Conservation (phyloP, 1,284 basidiomycete genomes). For the Trichosporon faecale region DNA sequence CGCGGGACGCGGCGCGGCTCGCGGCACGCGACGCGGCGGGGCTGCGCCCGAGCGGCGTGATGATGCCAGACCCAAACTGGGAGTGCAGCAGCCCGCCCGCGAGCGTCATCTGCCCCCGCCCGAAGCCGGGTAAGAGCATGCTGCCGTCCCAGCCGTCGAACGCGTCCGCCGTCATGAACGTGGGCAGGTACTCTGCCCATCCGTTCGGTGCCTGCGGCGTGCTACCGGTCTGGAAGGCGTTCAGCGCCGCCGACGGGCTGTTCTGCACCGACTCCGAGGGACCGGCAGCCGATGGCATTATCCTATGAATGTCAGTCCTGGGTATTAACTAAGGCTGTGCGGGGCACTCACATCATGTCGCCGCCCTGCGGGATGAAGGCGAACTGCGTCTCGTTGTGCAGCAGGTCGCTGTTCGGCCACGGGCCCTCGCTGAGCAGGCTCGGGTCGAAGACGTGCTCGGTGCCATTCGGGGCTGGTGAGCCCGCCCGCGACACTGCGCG, state of each 20-base stretch:
- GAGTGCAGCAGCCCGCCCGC: slow-evolving; percentile 49
- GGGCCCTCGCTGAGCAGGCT: slow-evolving; percentile 35
- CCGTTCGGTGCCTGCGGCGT: slow-evolving; percentile 34
- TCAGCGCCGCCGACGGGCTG: slow-evolving; percentile 34
- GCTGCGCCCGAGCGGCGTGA: slow-evolving; percentile 41
- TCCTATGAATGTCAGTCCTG: slow-evolving; percentile 23
- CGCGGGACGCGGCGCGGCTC: slow-evolving; percentile 21
- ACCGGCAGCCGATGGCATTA: slow-evolving; percentile 47
- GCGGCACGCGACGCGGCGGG: slow-evolving; percentile 24
- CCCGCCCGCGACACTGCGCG: slow-evolving; percentile 20
- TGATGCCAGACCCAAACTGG: slow-evolving; percentile 52
- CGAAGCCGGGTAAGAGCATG: slow-evolving; percentile 51
- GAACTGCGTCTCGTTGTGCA: slow-evolving; percentile 39
- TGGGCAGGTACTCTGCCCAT: slow-evolving; percentile 49
- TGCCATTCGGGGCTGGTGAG: slow-evolving; percentile 19
- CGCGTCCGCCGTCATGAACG: slow-evolving; percentile 49
- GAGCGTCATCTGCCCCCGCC: slow-evolving; percentile 48
- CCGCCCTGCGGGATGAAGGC: slow-evolving; percentile 48
- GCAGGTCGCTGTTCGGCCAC: slow-evolving; percentile 38
- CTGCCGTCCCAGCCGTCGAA: slow-evolving; percentile 51
- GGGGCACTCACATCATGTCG: slow-evolving; percentile 46
- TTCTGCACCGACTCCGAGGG: slow-evolving; percentile 41
- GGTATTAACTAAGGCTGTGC: background rate
- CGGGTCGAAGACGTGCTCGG: slow-evolving; percentile 38
- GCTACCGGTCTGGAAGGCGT: slow-evolving; percentile 15